Evolutionary conservation across 495 filamentous ascomycete species (phyloP), one percentile per base, ranked within the genome.

Genomic region (Beverwykella pulmonaria): DNA sequence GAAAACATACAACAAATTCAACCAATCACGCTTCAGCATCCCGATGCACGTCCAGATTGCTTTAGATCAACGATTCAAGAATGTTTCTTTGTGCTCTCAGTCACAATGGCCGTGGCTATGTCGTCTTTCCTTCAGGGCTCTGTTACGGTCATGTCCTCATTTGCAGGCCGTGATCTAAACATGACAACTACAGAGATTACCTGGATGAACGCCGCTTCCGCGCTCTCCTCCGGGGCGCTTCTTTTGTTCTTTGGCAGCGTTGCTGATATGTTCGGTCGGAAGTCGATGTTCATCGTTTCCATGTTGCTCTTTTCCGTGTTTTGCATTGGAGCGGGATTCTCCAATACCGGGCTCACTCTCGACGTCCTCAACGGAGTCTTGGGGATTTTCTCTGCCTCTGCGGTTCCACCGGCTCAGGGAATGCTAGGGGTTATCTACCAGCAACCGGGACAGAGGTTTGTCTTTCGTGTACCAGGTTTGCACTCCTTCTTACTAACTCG

Each of bases 201-300:
- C 10, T 91, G 88, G 88, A 87, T 90, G 50, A 63, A 44, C 59
- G 86, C 85, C n/a, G 81, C 84, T 29, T 20, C 15, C 57, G 87
- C 85, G 22, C 80, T 92, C 44, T 83, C 85, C 2, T 86, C 87
- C 52, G 90, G 88, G 44, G 85, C 88, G 30, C 88, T 92, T 69
- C 76, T 92, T 30, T 78, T 93, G 14, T 82, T 90, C 56, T 92
- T 89, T 79, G 90, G 90, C 39, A 84, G 86, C 68, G 76, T 92
- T 30, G 87, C 85, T 19, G 90, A 92, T 69, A 84, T 91, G 63
- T 90, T 90, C 67, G 90, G 89, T 29, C 88, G 89, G 60, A 84
- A 88, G 64, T 75, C 75, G 2, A 82, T 92, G 49, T 92, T 92
- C 76, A 83, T 91, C 25, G 77, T 78, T 29, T 86, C 86, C 20